Base-by-base conservation (phyloP, 2,329 filamentous ascomycete genomes). In the Aspergillus viridinutans region DNA sequence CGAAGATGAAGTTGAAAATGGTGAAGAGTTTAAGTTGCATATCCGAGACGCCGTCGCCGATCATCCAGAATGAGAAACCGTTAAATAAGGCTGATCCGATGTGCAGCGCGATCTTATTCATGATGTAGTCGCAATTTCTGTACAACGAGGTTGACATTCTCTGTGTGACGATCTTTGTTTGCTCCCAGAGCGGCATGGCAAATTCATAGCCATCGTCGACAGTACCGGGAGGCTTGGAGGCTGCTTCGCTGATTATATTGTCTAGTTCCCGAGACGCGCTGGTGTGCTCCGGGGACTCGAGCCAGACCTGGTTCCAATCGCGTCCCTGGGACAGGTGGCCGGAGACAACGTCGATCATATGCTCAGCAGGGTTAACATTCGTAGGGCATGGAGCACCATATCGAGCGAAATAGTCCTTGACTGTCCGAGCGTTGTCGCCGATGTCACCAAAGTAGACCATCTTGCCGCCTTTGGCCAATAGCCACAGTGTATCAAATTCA, bases 1-100 rank as follows among this genome's bases (percentile, higher is more conserved):
- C 80, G 60, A 86, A 76, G 60, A 87, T 79, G 58, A 85, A 82
- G 20, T 88, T 71, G 70, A 89, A 89, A 49, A 78, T 74, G 0
- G 86, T 87, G 74, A 92, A 92, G 76, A 90, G 84, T 58, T 86
- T 82, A 70, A 88, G 84, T 66, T 91, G 87, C 78, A 91, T 83
- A 63, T 89, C 86, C 7, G 79, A 76, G 51, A 88, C 77, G 0
- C 77, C 80, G 68, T 86, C 76, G 0, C 87, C 86, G 1, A 90
- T 82, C 64, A 85, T 78, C 80, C 83, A 90, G 75, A 90, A 91
- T 0, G 87, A 79, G 50, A 83, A 76, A 1, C 71, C 76, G 49
- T 80, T 78, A 65, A 82, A 80, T 4, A 80, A 58, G 17, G 77
- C 72, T 40, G 77, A 78, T 32, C 77, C 72, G 51, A 84, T 77